Percentiles rank a stretch among this genome's conserved stretches.
phyloP scores from a whole-genome alignment of 176 grass and related monocot species.

The Calamus simplicifolius region DNA sequence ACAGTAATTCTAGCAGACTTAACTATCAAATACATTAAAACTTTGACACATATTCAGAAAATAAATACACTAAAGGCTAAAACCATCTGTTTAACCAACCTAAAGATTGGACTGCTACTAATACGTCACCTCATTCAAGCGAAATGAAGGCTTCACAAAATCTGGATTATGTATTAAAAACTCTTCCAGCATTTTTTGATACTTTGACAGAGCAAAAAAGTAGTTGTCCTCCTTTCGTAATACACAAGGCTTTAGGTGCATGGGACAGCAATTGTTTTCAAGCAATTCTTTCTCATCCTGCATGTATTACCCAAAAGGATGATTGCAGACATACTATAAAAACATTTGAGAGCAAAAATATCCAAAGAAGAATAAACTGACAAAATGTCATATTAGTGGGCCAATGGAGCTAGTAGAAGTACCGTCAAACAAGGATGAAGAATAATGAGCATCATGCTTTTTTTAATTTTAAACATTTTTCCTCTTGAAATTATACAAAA shows the following conservation, averaged over 20 bases:
- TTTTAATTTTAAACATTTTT: too few relatives aligned
- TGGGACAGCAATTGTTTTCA: slow-evolving; percentile 78
- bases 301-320: slow-evolving; percentile 21
- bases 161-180: slow-evolving; percentile 64
- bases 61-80: neutral
- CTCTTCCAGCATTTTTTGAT: slow-evolving; percentile 83
- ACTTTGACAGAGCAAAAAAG: slow-evolving; percentile 97
- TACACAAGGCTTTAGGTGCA: slow-evolving; percentile 86
- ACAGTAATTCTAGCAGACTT: too few relatives aligned
- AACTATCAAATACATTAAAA: too few relatives aligned
- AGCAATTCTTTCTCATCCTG: slow-evolving; percentile 91
- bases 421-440: too few relatives aligned
- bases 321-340: neutral
- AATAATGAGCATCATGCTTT: too few relatives aligned
- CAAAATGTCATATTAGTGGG: too few relatives aligned
- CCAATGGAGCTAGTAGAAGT: too few relatives aligned
- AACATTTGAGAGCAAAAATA: too few relatives aligned
- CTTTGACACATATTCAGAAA: too few relatives aligned
- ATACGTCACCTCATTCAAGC: slow-evolving; percentile 75
- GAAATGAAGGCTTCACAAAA: slow-evolving; percentile 92
- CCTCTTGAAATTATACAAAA: too few relatives aligned
- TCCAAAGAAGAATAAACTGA: too few relatives aligned
- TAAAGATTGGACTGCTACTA: too few relatives aligned
- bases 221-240: slow-evolving; percentile 91
- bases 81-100: neutral